These are phyloP conservation scores for Eucalyptus brandiana DNA, from an alignment of 345 rosid species.

Conservation along the genomic window DNA sequence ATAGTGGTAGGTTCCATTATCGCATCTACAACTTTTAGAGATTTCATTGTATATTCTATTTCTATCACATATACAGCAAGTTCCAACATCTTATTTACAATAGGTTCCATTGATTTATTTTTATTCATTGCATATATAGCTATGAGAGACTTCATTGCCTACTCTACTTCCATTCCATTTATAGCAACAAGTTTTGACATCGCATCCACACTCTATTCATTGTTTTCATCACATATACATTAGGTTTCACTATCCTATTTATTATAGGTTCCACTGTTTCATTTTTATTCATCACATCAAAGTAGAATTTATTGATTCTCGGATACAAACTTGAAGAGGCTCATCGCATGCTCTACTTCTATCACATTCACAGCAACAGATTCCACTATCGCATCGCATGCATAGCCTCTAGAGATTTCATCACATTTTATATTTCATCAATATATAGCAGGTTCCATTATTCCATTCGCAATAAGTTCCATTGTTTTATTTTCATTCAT, in stretches of 20 bases:
- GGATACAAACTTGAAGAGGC: rapidly evolving
- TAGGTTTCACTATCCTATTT: too few relatives aligned
- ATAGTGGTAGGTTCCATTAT: rapidly evolving
- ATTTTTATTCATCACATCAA: rapidly evolving
- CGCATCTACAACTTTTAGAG: rapidly evolving
- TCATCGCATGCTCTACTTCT: too few relatives aligned
- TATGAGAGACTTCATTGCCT: too few relatives aligned
- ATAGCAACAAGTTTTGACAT: too few relatives aligned
- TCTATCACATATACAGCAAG: rapidly evolving
- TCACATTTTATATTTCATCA: too few relatives aligned
- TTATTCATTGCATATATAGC: rapidly evolving
- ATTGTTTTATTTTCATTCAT: too few relatives aligned
- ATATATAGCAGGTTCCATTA: too few relatives aligned
- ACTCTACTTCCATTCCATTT: rapidly evolving
- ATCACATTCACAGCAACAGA: too few relatives aligned
- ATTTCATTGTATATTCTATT: too few relatives aligned
- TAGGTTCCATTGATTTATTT: too few relatives aligned
- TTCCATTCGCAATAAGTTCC: rapidly evolving
- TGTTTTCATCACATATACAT: rapidly evolving
- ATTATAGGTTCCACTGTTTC: rapidly evolving
- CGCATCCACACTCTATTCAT: rapidly evolving
- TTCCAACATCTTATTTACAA: too few relatives aligned
- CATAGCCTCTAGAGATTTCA: rapidly evolving
- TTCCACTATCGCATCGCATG: rapidly evolving
- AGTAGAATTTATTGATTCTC: too few relatives aligned